phyloP scores from a whole-genome alignment of 805 yeast species.

The Wickerhamomyces chaumierensis region DNA sequence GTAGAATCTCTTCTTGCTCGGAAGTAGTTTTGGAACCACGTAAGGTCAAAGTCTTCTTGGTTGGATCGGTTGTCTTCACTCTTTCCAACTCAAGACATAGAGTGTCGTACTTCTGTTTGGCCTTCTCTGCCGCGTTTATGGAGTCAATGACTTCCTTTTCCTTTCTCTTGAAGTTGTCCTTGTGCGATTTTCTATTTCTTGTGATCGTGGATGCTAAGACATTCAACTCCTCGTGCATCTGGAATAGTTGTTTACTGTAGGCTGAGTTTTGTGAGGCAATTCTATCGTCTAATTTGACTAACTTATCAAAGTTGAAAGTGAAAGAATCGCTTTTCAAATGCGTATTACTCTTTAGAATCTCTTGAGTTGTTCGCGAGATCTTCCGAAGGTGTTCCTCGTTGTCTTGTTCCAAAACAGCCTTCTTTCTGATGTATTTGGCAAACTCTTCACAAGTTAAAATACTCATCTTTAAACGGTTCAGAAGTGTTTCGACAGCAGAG shows the following conservation, averaged over 20 bases:
- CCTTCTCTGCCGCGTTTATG: constrained; percentile 77
- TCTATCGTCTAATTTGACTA: constrained; percentile 71
- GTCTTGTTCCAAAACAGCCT: constrained; percentile 69
- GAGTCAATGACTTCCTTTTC: constrained; percentile 84
- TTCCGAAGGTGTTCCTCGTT: constrained; percentile 66
- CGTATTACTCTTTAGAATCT: constrained; percentile 28
- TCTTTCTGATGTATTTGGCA: constrained; percentile 64
- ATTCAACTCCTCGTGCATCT: constrained; percentile 75
- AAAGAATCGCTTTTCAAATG: constrained; percentile 55
- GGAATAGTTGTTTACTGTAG: constrained; percentile 67
- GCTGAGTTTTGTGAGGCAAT: constrained; percentile 60
- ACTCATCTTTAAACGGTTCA: constrained; percentile 68
- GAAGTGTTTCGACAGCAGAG: constrained; percentile 61
- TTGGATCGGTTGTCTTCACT: constrained; percentile 69
- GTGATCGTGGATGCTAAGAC: constrained; percentile 63
- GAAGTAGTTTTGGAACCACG: constrained; percentile 69
- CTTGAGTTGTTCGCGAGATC: constrained; percentile 46
- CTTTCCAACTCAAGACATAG: constrained; percentile 82
- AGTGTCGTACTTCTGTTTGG: constrained; percentile 65
- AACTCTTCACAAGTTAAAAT: constrained; percentile 79
- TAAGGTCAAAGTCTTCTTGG: constrained; percentile 71
- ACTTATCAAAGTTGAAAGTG: constrained; percentile 49
- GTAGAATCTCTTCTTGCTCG: constrained; percentile 83
- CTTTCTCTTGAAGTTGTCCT: constrained; percentile 70
- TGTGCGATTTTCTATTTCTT: constrained; percentile 60